These are phyloP conservation scores for Rhodotorula sp. DNA, from an alignment of 1,284 basidiomycete species.

Conservation along the genomic window DNA sequence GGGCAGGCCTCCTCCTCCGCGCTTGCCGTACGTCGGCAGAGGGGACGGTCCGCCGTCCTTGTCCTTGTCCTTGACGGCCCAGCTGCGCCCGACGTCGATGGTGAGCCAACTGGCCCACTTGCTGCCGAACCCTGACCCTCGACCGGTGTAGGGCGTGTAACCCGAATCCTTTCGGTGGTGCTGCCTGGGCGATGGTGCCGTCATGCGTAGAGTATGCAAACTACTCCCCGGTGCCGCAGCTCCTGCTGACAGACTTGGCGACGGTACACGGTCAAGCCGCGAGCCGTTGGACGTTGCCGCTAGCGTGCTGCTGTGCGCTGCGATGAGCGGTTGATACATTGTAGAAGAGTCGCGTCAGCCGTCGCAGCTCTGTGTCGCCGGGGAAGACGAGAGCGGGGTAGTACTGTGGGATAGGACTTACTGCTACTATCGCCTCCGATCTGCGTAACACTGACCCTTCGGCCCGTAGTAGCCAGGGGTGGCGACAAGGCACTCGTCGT, in stretches of 20 bases:
- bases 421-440: too few species aligned
- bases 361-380: too few species aligned
- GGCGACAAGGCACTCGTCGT: too few species aligned
- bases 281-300: not conserved
- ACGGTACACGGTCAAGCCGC: not conserved
- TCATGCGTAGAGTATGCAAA: not conserved
- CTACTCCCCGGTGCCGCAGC: not conserved
- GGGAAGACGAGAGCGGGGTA: too few species aligned
- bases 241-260: not conserved
- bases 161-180: conserved; percentile 4
- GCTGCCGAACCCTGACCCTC: not conserved
- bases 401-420: too few species aligned
- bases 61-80: not conserved
- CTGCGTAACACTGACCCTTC: too few species aligned
- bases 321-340: not conserved
- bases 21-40: conserved; percentile 28
- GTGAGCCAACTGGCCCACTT: not conserved
- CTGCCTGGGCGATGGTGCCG: not conserved
- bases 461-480: too few species aligned
- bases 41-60: not conserved
- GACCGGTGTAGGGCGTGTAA: not conserved
- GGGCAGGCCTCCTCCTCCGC: not conserved
- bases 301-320: not conserved
- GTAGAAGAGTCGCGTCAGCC: too few species aligned
- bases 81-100: not conserved